A percentile compares a stretch with the other conserved stretches of the same genome.
phyloP scores from a whole-genome alignment of 208 protist genomes.

The Acanthamoeba royreba region DNA sequence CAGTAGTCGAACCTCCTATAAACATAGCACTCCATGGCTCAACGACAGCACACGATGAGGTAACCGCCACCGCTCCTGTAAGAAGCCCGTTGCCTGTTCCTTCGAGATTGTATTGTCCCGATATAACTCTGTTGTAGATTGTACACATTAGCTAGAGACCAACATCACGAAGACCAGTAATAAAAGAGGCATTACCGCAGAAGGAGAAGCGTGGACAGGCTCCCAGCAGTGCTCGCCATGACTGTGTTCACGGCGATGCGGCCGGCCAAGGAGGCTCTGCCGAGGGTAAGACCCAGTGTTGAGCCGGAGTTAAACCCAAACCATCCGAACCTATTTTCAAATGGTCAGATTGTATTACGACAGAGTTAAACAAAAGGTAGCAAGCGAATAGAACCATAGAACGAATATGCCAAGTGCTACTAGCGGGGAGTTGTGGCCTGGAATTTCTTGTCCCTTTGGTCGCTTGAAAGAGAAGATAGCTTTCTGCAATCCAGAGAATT shows the following conservation, averaged over 20 bases:
- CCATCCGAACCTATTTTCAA: neutral
- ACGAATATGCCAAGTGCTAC: neutral
- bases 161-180: neutral
- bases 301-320: constrained; percentile 37
- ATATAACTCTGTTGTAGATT: neutral
- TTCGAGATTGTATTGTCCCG: neutral
- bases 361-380: neutral
- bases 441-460: neutral
- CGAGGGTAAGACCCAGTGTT: neutral
- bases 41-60: neutral
- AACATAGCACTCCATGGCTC: constrained; percentile 26
- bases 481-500: neutral
- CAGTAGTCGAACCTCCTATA: neutral
- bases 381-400: neutral
- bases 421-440: neutral
- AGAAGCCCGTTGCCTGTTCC: neutral
- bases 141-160: neutral
- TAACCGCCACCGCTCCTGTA: neutral
- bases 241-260: constrained; percentile 35
- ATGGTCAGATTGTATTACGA: neutral
- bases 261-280: neutral
- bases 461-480: neutral
- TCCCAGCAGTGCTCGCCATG: neutral
- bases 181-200: neutral
- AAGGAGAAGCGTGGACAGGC: neutral